These are phyloP conservation scores for Amanita thiersii DNA, from an alignment of 768 basidiomycete species.

Conservation along the genomic window DNA sequence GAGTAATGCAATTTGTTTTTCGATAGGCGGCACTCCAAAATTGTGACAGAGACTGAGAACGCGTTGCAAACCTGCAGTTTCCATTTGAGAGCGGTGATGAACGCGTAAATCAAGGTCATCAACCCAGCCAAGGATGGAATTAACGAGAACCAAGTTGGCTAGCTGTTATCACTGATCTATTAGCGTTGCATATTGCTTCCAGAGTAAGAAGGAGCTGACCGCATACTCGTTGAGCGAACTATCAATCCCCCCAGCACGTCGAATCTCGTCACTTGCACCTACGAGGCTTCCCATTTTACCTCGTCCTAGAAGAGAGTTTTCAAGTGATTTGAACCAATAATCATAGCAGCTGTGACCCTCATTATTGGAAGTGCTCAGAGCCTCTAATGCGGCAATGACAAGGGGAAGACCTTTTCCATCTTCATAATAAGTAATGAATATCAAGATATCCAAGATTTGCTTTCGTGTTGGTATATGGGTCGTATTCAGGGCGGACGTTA, in stretches of 20 bases:
- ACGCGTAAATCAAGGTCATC: conserved; percentile 81
- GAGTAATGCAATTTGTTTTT: conserved; percentile 57
- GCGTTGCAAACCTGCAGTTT: conserved; percentile 70
- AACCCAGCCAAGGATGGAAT: conserved; percentile 51
- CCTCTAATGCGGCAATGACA: conserved; percentile 70
- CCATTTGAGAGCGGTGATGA: conserved; percentile 86
- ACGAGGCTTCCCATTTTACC: conserved; percentile 95
- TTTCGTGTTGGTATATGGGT: conserved; percentile 74
- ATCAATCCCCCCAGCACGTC: conserved; percentile 55
- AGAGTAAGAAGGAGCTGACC: conserved; percentile 35
- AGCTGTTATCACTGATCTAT: conserved; percentile 30
- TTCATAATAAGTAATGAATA: conserved; percentile 63
- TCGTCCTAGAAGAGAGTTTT: conserved; percentile 66
- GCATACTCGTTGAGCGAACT: conserved; percentile 78
- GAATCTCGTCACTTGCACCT: conserved; percentile 89
- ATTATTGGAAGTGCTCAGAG: conserved; percentile 61
- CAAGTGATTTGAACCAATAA: conserved; percentile 85
- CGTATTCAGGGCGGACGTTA: conserved; percentile 77
- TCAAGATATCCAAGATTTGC: conserved; percentile 69
- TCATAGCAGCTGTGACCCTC: conserved; percentile 59
- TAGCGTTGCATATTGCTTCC: conserved; percentile 1
- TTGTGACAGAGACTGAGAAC: conserved; percentile 63
- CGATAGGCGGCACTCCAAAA: conserved; percentile 57
- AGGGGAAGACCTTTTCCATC: conserved; percentile 50
- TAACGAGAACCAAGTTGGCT: conserved; percentile 66